Percentiles rank a stretch among this genome's conserved stretches.
Conservation (phyloP, 192 early-diverging fungal species). For the Linnemannia zychae region DNA sequence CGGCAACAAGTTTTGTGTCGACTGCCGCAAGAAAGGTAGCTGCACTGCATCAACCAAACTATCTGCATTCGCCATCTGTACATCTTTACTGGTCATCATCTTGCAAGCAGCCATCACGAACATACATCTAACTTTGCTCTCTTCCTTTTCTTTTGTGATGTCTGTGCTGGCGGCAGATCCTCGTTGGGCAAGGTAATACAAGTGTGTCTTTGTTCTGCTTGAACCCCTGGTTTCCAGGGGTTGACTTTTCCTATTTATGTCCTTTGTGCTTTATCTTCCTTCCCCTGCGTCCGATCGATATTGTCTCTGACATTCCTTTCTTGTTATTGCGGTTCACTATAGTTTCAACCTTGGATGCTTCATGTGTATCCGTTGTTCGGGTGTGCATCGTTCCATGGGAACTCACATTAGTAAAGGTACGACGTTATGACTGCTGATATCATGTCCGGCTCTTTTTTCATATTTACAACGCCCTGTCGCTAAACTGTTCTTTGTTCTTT, state of each 20-base stretch:
- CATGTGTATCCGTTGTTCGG: slow-evolving; percentile 75
- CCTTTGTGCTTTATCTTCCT: not conserved
- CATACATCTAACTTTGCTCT: not conserved
- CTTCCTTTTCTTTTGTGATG: slow-evolving; percentile 1
- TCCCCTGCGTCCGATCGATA: not conserved
- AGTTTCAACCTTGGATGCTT: slow-evolving; percentile 70
- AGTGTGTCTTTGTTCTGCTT: not conserved
- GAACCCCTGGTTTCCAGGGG: not conserved
- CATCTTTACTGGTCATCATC: slow-evolving; percentile 2
- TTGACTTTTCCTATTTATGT: not conserved
- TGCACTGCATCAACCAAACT: not conserved
- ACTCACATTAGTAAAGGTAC: slow-evolving; percentile 89
- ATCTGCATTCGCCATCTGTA: not conserved
- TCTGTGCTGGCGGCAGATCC: slow-evolving; percentile 27
- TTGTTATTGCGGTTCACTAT: not conserved
- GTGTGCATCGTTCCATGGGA: slow-evolving; percentile 86
- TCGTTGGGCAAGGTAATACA: slow-evolving; percentile 46
- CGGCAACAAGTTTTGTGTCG: slow-evolving; percentile 83
- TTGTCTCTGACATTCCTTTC: not conserved
- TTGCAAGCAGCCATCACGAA: not conserved
- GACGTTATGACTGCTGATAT: not conserved
- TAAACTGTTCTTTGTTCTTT: not conserved
- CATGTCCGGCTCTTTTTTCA: not conserved
- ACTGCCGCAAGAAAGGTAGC: slow-evolving; percentile 87
- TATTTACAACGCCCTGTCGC: not conserved